A percentile compares a stretch with the other conserved stretches of the same genome.
phyloP scores from a whole-genome alignment of 495 filamentous ascomycete genomes.

The Trichoderma orchidacearum region DNA sequence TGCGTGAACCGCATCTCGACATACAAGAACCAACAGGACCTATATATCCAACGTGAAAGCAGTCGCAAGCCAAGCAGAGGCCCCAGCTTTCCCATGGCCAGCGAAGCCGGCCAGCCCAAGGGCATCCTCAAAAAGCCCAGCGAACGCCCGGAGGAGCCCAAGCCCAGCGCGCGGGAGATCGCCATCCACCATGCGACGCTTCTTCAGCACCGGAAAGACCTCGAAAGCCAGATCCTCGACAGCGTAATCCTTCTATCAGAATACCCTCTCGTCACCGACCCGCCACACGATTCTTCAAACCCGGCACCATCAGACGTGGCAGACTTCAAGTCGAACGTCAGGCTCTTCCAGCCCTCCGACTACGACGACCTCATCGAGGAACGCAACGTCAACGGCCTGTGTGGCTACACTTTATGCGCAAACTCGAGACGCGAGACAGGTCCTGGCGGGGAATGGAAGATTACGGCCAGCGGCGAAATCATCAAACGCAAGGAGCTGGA shows the following conservation, averaged over 20 bases:
- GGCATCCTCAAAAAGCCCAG: constrained; percentile 42
- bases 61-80: no score
- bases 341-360: constrained; percentile 68
- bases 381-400: constrained; percentile 62
- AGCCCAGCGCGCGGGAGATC: constrained; percentile 34
- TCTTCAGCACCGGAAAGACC: constrained; percentile 62
- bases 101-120: constrained; percentile 16
- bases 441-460: constrained; percentile 32
- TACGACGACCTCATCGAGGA: constrained; percentile 80
- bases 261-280: constrained; percentile 42
- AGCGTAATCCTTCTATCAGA: constrained; percentile 57
- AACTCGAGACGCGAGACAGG: constrained; percentile 29
- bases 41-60: no score
- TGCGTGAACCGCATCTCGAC: not conserved
- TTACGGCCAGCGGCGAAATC: constrained; percentile 30
- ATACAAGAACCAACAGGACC: no score
- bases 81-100: not conserved
- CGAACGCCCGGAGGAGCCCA: not conserved
- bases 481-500: constrained; percentile 54
- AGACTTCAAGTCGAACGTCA: constrained; percentile 43
- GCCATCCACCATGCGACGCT: constrained; percentile 70
- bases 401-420: constrained; percentile 74
- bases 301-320: constrained; percentile 35
- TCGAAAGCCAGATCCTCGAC: constrained; percentile 40
- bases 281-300: constrained; percentile 38